phyloP scores from a whole-genome alignment of 2,329 filamentous ascomycete species.

The Endoconidiophora polonica region DNA sequence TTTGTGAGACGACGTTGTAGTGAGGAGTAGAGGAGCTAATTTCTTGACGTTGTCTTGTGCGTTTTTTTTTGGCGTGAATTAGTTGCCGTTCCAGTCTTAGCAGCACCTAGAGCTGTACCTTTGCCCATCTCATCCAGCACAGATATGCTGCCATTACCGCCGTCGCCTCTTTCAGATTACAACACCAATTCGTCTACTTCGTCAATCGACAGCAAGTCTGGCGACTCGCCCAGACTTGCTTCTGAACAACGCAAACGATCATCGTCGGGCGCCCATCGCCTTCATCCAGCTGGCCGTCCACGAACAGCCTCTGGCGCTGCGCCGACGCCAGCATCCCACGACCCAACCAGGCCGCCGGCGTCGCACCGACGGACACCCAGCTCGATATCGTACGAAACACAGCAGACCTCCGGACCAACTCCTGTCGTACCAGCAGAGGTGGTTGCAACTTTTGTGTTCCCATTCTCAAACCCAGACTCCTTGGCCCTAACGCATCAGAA shows the following conservation, averaged over 20 bases:
- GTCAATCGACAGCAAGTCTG: slow-evolving; percentile 3
- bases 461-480: neutral
- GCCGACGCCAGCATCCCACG: neutral
- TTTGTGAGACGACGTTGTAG: no score
- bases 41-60: no score
- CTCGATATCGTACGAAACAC: neutral
- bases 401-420: neutral
- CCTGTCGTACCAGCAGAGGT: slow-evolving; percentile 1
- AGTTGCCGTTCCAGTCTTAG: no score
- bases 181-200: slow-evolving; percentile 6
- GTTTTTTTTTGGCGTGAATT: no score
- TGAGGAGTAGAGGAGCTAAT: no score
- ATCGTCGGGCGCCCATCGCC: slow-evolving; percentile 5
- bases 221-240: neutral
- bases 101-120: no score
- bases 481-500: neutral
- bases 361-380: neutral
- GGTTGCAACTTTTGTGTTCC: slow-evolving; percentile 3
- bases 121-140: no score
- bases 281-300: slow-evolving; percentile 1
- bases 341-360: neutral
- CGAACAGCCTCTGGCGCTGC: neutral
- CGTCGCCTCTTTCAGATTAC: neutral
- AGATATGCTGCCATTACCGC: neutral
- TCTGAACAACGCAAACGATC: slow-evolving; percentile 1